Evolutionary conservation across 129 eudicot genomes (phyloP).

Genomic region (Ambrosia artemisiifolia): DNA sequence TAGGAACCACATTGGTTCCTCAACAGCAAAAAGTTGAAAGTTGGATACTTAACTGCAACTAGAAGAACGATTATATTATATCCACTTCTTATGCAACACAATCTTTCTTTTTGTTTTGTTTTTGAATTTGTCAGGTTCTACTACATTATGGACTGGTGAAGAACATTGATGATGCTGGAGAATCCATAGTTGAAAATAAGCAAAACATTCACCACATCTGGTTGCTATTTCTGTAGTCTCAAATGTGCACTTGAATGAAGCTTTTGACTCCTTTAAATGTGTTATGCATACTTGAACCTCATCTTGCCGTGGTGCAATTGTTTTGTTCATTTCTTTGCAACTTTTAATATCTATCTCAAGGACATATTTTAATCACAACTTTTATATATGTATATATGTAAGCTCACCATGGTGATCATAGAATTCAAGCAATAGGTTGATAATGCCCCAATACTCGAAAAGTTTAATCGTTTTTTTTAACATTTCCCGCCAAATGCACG

Average conservation of each 20-base stretch:
- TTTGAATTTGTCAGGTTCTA: constrained; percentile 14
- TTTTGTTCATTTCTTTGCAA: neutral
- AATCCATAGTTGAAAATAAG: constrained; percentile 9
- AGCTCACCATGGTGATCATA: too few relatives aligned
- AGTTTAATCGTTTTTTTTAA: too few relatives aligned
- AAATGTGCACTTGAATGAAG: constrained; percentile 10
- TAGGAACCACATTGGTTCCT: too few relatives aligned
- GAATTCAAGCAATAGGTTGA: too few relatives aligned
- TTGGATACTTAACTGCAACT: neutral
- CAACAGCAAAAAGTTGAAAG: neutral
- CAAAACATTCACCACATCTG: neutral
- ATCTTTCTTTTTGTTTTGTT: neutral
- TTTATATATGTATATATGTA: too few relatives aligned
- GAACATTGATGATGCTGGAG: constrained; percentile 15
- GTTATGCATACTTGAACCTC: neutral
- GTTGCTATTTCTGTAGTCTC: neutral
- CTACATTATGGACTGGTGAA: constrained; percentile 11
- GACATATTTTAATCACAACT: too few relatives aligned
- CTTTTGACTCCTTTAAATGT: constrained; percentile 10
- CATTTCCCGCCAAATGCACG: too few relatives aligned
- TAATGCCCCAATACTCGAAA: too few relatives aligned
- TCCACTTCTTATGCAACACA: neutral
- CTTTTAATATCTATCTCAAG: neutral
- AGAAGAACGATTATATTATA: neutral
- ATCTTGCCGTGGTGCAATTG: neutral